Evolutionary conservation across 495 filamentous ascomycete species (phyloP), one percentile per base, ranked within the genome.

Genomic region (Tetracladium marchalianum): DNA sequence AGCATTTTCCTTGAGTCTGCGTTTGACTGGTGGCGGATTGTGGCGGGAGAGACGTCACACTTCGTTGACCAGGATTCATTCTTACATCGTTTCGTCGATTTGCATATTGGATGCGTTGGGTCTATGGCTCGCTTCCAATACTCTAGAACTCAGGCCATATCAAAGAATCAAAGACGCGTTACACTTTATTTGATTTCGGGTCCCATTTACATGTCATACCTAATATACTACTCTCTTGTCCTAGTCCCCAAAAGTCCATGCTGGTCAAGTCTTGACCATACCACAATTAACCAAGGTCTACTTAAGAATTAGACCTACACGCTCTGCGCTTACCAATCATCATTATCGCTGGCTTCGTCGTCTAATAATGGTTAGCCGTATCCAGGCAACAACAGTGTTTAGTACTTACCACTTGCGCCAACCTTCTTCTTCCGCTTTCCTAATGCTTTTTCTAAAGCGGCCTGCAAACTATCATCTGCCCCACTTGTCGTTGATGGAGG

Each of bases 391-490:
- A 41, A 37, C 1, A 35, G 32, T 39, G 41, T 33, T 27, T 16
- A 17, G 41, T 40, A 82, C 87, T 76, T 82, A 96, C 89, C 89
- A 69, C 85, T 92, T 59, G 80, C 76, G 61, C 84, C 82, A 58
- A 94, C 89, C 71, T 89, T 90, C 66, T 84, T 75, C 68, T 94
- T 94, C 66, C 89, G 70, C 66, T 85, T 77, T 51, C 77, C 75
- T 49, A 90, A 65, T 38, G 83, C 85, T 44, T 77, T 79, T 47
- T 85, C 84, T 48, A 96, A 66, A 42, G 87, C 88, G 64, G 83
- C 84, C 19, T 85, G 85, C 74, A 96, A 72, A 4, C 81, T 77
- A 47, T 77, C 84, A 24, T 73, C 77, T 11, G 63, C 70, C 2
- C 59, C 71, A 31, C 58, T 71, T 31, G 60, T 62, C 12, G 69